phyloP scores from a whole-genome alignment of 2,329 filamentous ascomycete genomes.

The Calcarisporium arbuscula region DNA sequence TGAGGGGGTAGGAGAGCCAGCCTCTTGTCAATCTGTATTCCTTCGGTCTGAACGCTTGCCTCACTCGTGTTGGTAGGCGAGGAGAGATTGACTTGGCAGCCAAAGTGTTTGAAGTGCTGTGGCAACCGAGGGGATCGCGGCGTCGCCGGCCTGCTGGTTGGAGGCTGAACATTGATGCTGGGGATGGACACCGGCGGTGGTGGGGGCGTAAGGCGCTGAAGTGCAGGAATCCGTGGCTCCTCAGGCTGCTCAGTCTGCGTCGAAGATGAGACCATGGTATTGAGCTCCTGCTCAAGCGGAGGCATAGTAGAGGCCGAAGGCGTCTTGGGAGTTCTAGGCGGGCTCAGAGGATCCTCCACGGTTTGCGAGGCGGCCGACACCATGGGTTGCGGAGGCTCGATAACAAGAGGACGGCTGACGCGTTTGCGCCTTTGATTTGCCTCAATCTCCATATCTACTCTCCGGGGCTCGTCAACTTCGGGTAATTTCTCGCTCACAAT shows the following conservation, averaged over 20 bases:
- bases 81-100: conserved; percentile 63
- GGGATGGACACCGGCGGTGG: conserved; percentile 56
- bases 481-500: conserved; percentile 15
- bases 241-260: conserved; percentile 55
- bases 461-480: conserved; percentile 36
- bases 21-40: conserved; percentile 77
- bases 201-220: conserved; percentile 22
- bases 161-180: conserved; percentile 86
- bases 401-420: conserved; percentile 42
- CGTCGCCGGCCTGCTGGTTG: conserved; percentile 74
- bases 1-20: conserved; percentile 69
- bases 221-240: conserved; percentile 8
- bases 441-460: conserved; percentile 55
- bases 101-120: conserved; percentile 75
- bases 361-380: conserved; percentile 41
- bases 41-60: conserved; percentile 72
- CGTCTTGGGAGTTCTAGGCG: conserved; percentile 57
- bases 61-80: conserved; percentile 18
- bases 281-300: conserved; percentile 24
- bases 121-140: conserved; percentile 69
- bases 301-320: conserved; percentile 34
- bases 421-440: conserved; percentile 70
- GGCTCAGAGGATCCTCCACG: conserved; percentile 42
- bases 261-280: conserved; percentile 44
- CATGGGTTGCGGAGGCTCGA: conserved; percentile 49